Base-by-base conservation (phyloP, 2,329 filamentous ascomycete species). In the Rutstroemia sydowiana region DNA sequence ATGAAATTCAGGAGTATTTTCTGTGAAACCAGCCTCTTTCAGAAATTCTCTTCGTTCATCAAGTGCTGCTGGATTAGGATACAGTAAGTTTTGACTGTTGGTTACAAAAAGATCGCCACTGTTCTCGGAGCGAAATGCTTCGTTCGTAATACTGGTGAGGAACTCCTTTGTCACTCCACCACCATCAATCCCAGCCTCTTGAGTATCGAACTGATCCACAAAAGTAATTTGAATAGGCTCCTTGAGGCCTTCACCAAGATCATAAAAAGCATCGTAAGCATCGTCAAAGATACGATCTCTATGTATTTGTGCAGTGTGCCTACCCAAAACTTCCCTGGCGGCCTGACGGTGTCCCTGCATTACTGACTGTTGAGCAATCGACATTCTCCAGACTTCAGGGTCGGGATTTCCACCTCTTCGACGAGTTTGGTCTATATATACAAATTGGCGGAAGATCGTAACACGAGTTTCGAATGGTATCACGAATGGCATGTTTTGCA, bases 101-200 rank as follows among this genome's bases (percentile, higher is more conserved):
- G 89, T 84, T 5, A 83, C 73, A 64, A 98, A 98, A 57, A 95
- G 78, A 39, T 77, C 75, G 14, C 78, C 71, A 2, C 73, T 71
- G 18, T 73, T 71, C 2, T 77, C 71, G 21, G 23, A 51, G 16
- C 76, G 78, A 64, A 97, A 95, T 0, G 90, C 90, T 66, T 96
- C 87, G 18, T 78, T 84, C 1, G 89, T 95, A 45, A 95, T 81
- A 56, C 87, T 93, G 1, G 85, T 95, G 11, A 98, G 75, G 56
- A 98, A 98, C 63, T 98, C 93, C 62, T 98, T 98, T 2, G 92
- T 96, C 8, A 98, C 93, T 56, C 93, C 93, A 8, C 93, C 93
- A 0, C 93, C 93, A 65, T 98, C 93, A 51, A 98, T 97, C 9
- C 93, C 93, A 11, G 92, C 92, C 70, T 98, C 93, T 7, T 81